These are phyloP conservation scores for Cupressus sempervirens DNA, from an alignment of 75 land plant species.

Conservation along the genomic window DNA sequence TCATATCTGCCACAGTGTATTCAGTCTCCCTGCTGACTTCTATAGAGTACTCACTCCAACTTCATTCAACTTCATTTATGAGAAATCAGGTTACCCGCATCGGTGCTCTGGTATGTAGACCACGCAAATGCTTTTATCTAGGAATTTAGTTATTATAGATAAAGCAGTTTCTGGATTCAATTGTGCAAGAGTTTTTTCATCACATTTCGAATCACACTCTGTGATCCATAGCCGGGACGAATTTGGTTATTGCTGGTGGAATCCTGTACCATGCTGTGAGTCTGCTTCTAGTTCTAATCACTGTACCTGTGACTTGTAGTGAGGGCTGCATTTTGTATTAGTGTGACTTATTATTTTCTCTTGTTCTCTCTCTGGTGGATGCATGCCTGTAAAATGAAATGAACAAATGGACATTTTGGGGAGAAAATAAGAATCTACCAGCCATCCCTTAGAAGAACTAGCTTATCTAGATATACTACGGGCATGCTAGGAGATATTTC, in stretches of 20 bases:
- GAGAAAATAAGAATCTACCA: not conserved
- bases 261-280: not conserved
- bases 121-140: not conserved
- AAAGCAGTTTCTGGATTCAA: no score
- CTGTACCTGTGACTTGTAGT: not conserved
- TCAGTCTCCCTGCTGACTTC: not conserved
- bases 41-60: not conserved
- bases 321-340: not conserved
- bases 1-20: not conserved
- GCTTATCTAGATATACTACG: not conserved
- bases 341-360: not conserved
- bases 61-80: not conserved
- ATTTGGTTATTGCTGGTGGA: not conserved
- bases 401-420: not conserved
- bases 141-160: not conserved
- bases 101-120: not conserved
- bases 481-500: not conserved
- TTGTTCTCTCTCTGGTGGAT: not conserved
- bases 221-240: no score
- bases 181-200: no score
- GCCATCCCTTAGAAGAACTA: not conserved
- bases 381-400: slow-evolving; percentile 1
- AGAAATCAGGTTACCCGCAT: not conserved
- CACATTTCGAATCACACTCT: no score
- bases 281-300: not conserved